Percentiles rank a stretch among this genome's conserved stretches.
Evolutionary conservation across 148 eudicot species (phyloP).

Genomic region (Vaccinium darrowii): DNA sequence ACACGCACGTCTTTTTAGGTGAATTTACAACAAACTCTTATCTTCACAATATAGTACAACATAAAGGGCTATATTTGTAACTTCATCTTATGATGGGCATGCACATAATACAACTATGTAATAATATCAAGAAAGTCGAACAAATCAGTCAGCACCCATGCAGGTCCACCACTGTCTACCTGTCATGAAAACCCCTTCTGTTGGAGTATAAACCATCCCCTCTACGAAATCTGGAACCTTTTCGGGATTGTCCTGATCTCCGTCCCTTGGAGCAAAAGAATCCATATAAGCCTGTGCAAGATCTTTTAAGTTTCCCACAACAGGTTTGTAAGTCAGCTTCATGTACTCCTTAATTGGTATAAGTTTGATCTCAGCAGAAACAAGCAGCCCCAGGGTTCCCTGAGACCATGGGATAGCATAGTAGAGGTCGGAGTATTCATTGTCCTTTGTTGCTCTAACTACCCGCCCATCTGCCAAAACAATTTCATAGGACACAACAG

Average conservation of each 20-base stretch:
- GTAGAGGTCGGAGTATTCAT: slow-evolving; percentile 77
- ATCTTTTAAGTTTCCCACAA: slow-evolving; percentile 63
- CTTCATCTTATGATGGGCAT: not conserved
- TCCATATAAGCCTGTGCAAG: slow-evolving; percentile 80
- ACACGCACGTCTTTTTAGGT: not conserved
- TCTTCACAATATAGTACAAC: not conserved
- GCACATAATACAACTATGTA: not conserved
- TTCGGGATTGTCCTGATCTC: slow-evolving; percentile 77
- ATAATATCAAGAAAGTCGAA: not conserved
- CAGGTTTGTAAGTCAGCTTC: slow-evolving; percentile 78
- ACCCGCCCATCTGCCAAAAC: slow-evolving; percentile 77
- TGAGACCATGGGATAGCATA: slow-evolving; percentile 96
- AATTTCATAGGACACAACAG: slow-evolving; percentile 88
- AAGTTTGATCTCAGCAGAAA: slow-evolving; percentile 88
- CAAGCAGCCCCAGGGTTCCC: slow-evolving; percentile 86
- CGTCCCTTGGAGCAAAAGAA: slow-evolving; percentile 75
- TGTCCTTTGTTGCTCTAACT: slow-evolving; percentile 87
- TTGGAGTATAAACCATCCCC: slow-evolving; percentile 59
- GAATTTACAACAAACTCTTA: not conserved
- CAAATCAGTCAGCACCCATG: not conserved
- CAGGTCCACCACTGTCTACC: slow-evolving; percentile 26
- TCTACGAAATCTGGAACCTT: slow-evolving; percentile 88
- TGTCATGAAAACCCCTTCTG: slow-evolving; percentile 74
- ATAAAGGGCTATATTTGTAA: not conserved
- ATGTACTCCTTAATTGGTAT: slow-evolving; percentile 81